Base-by-base conservation (phyloP, 768 basidiomycete genomes). In the Favolaschia claudopus region DNA sequence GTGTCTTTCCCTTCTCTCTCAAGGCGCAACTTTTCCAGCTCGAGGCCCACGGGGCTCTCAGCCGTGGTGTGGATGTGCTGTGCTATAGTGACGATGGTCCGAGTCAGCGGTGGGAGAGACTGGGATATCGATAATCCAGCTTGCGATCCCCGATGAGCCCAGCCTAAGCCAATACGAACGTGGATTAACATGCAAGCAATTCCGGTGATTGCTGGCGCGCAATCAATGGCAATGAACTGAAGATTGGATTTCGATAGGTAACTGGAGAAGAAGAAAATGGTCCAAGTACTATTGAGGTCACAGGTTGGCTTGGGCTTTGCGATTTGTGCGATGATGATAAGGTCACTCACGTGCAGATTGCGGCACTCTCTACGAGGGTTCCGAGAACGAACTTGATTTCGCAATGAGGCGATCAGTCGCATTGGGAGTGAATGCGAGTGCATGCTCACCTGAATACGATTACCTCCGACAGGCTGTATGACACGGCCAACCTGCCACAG, bases 121-220 rank as follows among this genome's bases (percentile, higher is more conserved):
- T n/a, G n/a, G n/a, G n/a, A n/a, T n/a, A n/a, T n/a, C n/a, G n/a
- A n/a, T n/a, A n/a, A n/a, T n/a, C n/a, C n/a, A n/a, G n/a, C n/a
- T n/a, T n/a, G n/a, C n/a, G n/a, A n/a, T n/a, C n/a, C n/a, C n/a
- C n/a, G n/a, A n/a, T n/a, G n/a, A n/a, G n/a, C n/a, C n/a, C n/a
- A n/a, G n/a, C n/a, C n/a, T n/a, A n/a, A n/a, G 29, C 66, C 68
- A 12, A 68, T 58, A 1, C 69, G 68, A 17, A 69, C 66, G 33
- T 67, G 67, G 39, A 70, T 69, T 2, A 69, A 57, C 64, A 69
- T 64, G 44, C 65, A 66, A 6, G 66, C 43, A 9, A 70, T 69
- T 5, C 68, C 66, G 5, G 60, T 36, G 9, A 69, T 29, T 1
- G 58, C 43, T 7, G 66, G 64, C 32, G 27, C 48, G 5, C 48